phyloP scores from a whole-genome alignment of 78 protist species.

The Cyanophora paradoxa region DNA sequence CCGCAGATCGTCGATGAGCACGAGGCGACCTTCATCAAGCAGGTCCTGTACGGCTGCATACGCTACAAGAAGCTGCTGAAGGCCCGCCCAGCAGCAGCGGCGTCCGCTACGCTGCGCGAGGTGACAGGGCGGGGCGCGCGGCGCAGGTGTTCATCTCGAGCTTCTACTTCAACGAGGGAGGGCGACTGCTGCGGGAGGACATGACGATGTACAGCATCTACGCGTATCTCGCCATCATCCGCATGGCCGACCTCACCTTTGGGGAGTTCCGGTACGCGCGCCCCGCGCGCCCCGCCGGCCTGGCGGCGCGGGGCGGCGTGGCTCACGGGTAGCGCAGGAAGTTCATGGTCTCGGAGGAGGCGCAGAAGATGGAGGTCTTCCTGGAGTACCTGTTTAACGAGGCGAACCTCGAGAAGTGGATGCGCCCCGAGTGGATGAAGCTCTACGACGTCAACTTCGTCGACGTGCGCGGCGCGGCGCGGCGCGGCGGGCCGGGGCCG shows the following conservation, averaged over 20 bases:
- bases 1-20: background rate
- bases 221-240: background rate
- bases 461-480: too few relatives aligned
- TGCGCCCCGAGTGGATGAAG: background rate
- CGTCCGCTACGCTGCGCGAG: too few relatives aligned
- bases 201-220: background rate
- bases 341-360: background rate
- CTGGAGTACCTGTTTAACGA: slow-evolving; percentile 2
- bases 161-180: background rate
- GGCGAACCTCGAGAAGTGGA: background rate
- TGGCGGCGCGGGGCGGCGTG: too few relatives aligned
- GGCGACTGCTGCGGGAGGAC: background rate
- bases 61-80: slow-evolving; percentile 10
- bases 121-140: too few relatives aligned
- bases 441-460: background rate
- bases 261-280: background rate
- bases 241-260: background rate
- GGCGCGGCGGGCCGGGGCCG: too few relatives aligned
- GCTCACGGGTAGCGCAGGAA: too few relatives aligned
- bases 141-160: background rate
- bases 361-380: background rate
- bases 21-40: background rate
- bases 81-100: too few relatives aligned
- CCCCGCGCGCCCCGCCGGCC: too few relatives aligned
- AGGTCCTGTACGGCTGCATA: background rate